These are phyloP conservation scores for Mycena vitilis DNA, from an alignment of 768 basidiomycete genomes.

Conservation along the genomic window DNA sequence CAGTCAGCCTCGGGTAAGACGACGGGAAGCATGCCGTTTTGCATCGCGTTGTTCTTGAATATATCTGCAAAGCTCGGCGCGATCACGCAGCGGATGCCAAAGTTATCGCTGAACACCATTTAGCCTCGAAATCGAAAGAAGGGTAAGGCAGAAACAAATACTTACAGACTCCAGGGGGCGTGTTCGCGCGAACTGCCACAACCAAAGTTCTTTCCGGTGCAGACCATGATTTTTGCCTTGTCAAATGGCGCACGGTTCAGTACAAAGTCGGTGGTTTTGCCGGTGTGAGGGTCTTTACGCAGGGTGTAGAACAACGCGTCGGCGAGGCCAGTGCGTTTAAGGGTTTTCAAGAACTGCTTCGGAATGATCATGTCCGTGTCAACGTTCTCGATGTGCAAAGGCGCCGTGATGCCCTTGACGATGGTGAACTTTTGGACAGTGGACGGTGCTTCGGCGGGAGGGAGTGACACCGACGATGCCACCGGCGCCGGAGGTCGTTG, in stretches of 20 bases:
- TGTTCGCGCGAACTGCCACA: slow-evolving; percentile 93
- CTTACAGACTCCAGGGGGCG: slow-evolving; percentile 88
- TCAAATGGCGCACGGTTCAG: slow-evolving; percentile 85
- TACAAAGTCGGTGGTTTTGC: slow-evolving; percentile 85
- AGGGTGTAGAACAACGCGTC: slow-evolving; percentile 86
- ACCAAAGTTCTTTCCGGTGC: slow-evolving; percentile 90
- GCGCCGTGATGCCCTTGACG: slow-evolving; percentile 81
- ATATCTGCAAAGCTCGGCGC: slow-evolving; percentile 94
- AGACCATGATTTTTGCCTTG: slow-evolving; percentile 82
- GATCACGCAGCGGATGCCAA: slow-evolving; percentile 89
- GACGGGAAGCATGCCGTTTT: slow-evolving; percentile 92
- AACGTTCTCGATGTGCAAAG: slow-evolving; percentile 85
- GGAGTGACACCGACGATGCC: slow-evolving; percentile 48
- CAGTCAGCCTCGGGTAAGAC: slow-evolving; percentile 78
- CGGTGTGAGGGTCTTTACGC: slow-evolving; percentile 81
- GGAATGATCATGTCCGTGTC: slow-evolving; percentile 97
- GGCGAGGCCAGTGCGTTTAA: slow-evolving; percentile 90
- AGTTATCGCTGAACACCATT: slow-evolving; percentile 71
- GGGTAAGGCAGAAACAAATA: slow-evolving; percentile 34
- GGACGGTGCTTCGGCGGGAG: slow-evolving; percentile 57
- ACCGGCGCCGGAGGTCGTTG: slow-evolving; percentile 48
- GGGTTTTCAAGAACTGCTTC: slow-evolving; percentile 92
- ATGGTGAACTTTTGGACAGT: slow-evolving; percentile 72
- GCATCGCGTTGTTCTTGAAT: slow-evolving; percentile 90
- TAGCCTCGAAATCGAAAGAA: slow-evolving; percentile 9